These are phyloP conservation scores for Cladophialophora carrionii DNA, from an alignment of 2,329 filamentous ascomycete genomes.

Conservation along the genomic window DNA sequence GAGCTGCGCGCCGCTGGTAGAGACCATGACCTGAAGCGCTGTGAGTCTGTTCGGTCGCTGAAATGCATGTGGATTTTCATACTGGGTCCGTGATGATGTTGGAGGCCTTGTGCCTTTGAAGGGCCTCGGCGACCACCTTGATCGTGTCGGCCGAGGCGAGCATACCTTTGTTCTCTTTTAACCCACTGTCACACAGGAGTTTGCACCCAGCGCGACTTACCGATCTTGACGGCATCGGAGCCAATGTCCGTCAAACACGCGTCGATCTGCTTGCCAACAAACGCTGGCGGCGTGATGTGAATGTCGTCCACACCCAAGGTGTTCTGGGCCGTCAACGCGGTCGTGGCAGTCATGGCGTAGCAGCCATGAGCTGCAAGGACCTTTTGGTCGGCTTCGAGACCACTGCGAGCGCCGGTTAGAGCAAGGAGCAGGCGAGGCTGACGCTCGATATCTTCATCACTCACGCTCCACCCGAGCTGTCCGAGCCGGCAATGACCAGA, in stretches of 20 bases:
- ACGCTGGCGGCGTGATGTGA: constrained; percentile 74
- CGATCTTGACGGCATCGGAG: constrained; percentile 87
- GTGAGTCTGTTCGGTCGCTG: constrained; percentile 14
- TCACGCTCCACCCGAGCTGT: constrained; percentile 88
- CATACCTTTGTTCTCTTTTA: constrained; percentile 66
- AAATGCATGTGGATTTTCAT: constrained; percentile 12
- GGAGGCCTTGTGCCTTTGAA: constrained; percentile 56
- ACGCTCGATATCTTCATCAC: constrained; percentile 45
- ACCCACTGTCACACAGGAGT: not conserved
- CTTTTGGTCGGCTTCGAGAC: constrained; percentile 94
- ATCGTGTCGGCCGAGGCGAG: constrained; percentile 74
- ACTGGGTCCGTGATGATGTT: constrained; percentile 74
- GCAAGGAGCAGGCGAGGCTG: constrained; percentile 22
- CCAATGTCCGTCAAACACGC: constrained; percentile 81
- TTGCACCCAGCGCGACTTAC: constrained; percentile 52
- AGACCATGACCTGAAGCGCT: constrained; percentile 76
- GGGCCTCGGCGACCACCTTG: constrained; percentile 66
- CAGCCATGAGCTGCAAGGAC: constrained; percentile 88
- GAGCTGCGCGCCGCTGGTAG: constrained; percentile 53
- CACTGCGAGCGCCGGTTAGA: constrained; percentile 56
- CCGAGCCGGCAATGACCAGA: constrained; percentile 82
- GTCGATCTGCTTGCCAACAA: constrained; percentile 83
- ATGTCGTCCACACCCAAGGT: constrained; percentile 82
- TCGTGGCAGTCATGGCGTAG: constrained; percentile 95
- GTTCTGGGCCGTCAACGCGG: constrained; percentile 94